These are phyloP conservation scores for Trichophyton simii DNA, from an alignment of 2,329 filamentous ascomycete genomes.

Conservation along the genomic window DNA sequence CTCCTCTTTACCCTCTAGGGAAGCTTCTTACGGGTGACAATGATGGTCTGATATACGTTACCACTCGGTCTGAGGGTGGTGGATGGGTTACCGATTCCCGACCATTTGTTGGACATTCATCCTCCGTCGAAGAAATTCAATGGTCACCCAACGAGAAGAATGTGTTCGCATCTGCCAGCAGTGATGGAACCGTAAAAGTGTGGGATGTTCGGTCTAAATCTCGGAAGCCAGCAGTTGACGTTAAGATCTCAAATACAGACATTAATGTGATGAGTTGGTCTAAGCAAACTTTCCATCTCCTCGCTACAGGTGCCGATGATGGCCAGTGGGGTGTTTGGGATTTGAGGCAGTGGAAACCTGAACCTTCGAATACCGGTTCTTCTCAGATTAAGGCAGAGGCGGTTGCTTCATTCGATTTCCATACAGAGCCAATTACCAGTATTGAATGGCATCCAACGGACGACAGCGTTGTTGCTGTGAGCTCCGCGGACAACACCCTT, in stretches of 20 bases:
- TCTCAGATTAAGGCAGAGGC: conserved; percentile 52
- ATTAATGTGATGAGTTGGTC: conserved; percentile 98
- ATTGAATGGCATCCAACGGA: conserved; percentile 97
- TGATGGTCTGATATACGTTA: conserved; percentile 76
- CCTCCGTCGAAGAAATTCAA: conserved; percentile 86
- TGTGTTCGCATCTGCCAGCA: conserved; percentile 88
- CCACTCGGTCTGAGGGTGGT: conserved; percentile 73
- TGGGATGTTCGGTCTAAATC: conserved; percentile 93
- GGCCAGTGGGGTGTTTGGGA: conserved; percentile 96
- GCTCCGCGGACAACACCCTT: conserved; percentile 82
- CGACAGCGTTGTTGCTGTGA: conserved; percentile 87
- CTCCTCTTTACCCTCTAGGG: conserved; percentile 62
- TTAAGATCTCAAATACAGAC: conserved; percentile 71
- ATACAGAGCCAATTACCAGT: conserved; percentile 91
- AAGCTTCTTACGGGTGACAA: conserved; percentile 89
- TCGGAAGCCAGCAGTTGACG: conserved; percentile 72
- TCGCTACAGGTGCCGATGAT: conserved; percentile 86
- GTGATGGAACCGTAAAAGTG: conserved; percentile 86
- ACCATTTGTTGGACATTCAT: conserved; percentile 69
- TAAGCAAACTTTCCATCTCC: conserved; percentile 69
- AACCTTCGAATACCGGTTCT: conserved; percentile 33
- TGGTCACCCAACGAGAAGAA: conserved; percentile 91
- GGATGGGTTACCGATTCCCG: conserved; percentile 79
- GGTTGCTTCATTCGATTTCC: conserved; percentile 88
- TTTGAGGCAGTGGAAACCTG: conserved; percentile 81